These are phyloP conservation scores for Arxiozyma bovina DNA, from an alignment of 1,139 yeast species.

Conservation along the genomic window DNA sequence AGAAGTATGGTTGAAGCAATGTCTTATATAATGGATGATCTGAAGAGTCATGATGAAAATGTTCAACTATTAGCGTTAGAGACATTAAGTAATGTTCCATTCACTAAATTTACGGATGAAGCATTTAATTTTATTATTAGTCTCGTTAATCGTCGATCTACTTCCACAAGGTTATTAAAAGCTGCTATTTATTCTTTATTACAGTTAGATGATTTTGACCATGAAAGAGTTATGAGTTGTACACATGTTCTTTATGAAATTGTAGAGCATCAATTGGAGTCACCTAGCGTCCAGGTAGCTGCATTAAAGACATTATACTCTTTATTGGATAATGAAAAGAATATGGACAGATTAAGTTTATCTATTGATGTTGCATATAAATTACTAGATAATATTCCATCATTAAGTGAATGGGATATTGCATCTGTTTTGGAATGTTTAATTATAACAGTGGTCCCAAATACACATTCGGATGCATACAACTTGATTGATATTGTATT, in stretches of 20 bases:
- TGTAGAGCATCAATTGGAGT: constrained; percentile 53
- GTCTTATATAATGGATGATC: constrained; percentile 48
- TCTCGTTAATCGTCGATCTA: constrained; percentile 43
- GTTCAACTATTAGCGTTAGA: constrained; percentile 51
- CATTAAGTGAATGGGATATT: constrained; percentile 67
- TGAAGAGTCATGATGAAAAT: constrained; percentile 35
- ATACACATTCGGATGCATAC: constrained; percentile 54
- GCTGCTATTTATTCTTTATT: constrained; percentile 66
- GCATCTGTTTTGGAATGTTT: constrained; percentile 60
- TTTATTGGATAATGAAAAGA: constrained; percentile 45
- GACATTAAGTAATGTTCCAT: constrained; percentile 54
- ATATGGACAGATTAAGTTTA: constrained; percentile 30
- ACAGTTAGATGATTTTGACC: constrained; percentile 53
- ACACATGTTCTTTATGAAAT: constrained; percentile 42
- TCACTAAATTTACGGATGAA: constrained; percentile 44
- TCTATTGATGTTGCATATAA: constrained; percentile 16
- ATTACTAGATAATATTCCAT: constrained; percentile 19
- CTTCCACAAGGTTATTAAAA: constrained; percentile 48
- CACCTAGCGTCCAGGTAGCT: constrained; percentile 58
- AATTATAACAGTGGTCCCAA: constrained; percentile 59
- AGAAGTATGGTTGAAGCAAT: constrained; percentile 48
- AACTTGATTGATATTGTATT: constrained; percentile 56
- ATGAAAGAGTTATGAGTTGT: constrained; percentile 36
- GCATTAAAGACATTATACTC: constrained; percentile 63
- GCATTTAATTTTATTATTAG: constrained; percentile 34